Evolutionary conservation across 192 early-diverging fungal genomes (phyloP).

Genomic region (Rhizophagus clarus): DNA sequence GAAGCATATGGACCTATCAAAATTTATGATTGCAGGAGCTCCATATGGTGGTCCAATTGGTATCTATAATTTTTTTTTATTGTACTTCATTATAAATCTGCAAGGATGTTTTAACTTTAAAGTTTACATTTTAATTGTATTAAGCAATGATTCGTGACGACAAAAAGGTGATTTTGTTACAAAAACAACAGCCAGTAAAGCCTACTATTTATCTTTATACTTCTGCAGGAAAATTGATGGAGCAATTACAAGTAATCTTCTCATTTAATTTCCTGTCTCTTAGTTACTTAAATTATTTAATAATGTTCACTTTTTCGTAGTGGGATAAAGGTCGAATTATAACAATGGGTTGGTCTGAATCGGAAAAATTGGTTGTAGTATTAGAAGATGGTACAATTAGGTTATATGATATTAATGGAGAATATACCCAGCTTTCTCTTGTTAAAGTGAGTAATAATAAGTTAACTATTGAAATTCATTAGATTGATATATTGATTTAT

Average conservation of each 20-base stretch:
- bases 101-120: too few species aligned
- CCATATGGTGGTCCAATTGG: slow-evolving; percentile 93
- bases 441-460: slow-evolving; percentile 59
- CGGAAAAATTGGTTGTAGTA: slow-evolving; percentile 86
- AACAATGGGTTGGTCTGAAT: slow-evolving; percentile 89
- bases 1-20: slow-evolving; percentile 85
- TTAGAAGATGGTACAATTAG: slow-evolving; percentile 83
- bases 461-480: neutral
- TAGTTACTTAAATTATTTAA: neutral
- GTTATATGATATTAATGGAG: slow-evolving; percentile 82
- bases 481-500: neutral
- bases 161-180: slow-evolving; percentile 74
- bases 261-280: neutral
- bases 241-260: slow-evolving; percentile 73
- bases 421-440: slow-evolving; percentile 76
- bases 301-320: slow-evolving; percentile 38
- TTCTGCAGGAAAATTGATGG: slow-evolving; percentile 80
- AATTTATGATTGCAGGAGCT: slow-evolving; percentile 80
- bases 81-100: neutral
- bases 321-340: slow-evolving; percentile 91
- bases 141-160: slow-evolving; percentile 93
- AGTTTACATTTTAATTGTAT: neutral
- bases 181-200: slow-evolving; percentile 71
- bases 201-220: slow-evolving; percentile 85
- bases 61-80: slow-evolving; percentile 37